A percentile compares a stretch with the other conserved stretches of the same genome.
phyloP scores from a whole-genome alignment of 345 rosid species.

The Pistacia vera region DNA sequence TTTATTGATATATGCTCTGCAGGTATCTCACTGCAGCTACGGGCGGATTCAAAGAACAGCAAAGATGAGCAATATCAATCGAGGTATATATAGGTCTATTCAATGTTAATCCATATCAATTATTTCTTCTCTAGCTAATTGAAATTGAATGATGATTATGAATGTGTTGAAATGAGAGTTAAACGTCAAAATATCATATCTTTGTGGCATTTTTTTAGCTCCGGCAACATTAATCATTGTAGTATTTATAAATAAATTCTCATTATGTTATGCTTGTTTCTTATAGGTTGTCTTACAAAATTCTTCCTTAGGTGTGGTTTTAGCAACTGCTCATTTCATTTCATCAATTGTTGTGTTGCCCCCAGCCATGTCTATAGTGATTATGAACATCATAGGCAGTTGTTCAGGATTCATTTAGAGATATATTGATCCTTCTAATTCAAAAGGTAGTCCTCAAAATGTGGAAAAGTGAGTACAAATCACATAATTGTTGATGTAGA shows the following conservation, averaged over 20 bases:
- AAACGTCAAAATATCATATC: not conserved
- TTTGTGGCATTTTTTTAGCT: not conserved
- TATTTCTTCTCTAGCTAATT: too few species aligned
- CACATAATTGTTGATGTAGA: not conserved
- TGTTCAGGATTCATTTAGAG: conserved; percentile 59
- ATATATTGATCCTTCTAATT: conserved; percentile 32
- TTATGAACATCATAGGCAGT: conserved; percentile 77
- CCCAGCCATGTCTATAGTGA: conserved; percentile 60
- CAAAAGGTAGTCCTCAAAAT: conserved; percentile 5
- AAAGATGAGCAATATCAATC: conserved; percentile 62
- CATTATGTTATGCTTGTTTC: not conserved
- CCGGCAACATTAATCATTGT: not conserved
- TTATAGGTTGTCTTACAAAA: conserved; percentile 77
- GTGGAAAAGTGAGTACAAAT: conserved; percentile 12
- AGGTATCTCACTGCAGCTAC: conserved; percentile 57
- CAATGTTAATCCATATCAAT: not conserved
- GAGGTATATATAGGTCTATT: conserved; percentile 39
- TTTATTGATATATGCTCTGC: conserved; percentile 12
- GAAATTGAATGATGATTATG: too few species aligned
- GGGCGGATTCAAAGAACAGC: conserved; percentile 50
- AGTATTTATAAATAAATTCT: conserved; percentile 22
- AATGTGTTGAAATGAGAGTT: not conserved
- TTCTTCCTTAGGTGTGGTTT: conserved; percentile 67
- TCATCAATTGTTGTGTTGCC: conserved; percentile 63
- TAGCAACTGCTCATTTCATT: conserved; percentile 65